phyloP scores from a whole-genome alignment of 2,329 filamentous ascomycete species.

The Colletotrichum lindemuthianum region DNA sequence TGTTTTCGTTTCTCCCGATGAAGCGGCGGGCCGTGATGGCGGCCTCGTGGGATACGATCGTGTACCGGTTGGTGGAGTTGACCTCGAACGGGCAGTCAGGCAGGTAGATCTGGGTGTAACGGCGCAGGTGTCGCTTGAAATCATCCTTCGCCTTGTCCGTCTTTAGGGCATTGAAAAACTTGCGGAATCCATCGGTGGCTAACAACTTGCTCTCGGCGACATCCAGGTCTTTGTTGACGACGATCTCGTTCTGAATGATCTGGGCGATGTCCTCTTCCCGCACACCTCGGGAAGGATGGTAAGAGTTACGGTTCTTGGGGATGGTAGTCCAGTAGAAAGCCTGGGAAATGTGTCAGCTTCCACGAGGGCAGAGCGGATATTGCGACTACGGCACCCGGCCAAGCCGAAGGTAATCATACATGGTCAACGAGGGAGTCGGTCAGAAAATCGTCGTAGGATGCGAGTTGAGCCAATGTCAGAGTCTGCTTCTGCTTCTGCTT shows the following conservation, averaged over 20 bases:
- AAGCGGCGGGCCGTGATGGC: constrained; percentile 82
- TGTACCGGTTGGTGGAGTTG: constrained; percentile 90
- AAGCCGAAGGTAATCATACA: constrained; percentile 65
- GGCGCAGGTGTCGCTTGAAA: constrained; percentile 85
- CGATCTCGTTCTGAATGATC: constrained; percentile 72
- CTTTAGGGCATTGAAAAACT: constrained; percentile 74
- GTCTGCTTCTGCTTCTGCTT: constrained; percentile 72
- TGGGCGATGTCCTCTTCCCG: constrained; percentile 70
- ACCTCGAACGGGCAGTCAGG: constrained; percentile 97
- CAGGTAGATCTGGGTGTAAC: constrained; percentile 92
- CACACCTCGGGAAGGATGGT: constrained; percentile 84
- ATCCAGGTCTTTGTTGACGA: constrained; percentile 77
- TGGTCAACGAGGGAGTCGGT: constrained; percentile 96
- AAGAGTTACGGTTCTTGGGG: constrained; percentile 90
- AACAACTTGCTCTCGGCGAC: constrained; percentile 79
- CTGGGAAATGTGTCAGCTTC: constrained; percentile 56
- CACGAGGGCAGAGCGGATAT: constrained; percentile 35
- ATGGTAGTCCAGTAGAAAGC: constrained; percentile 97
- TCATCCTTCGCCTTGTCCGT: constrained; percentile 83
- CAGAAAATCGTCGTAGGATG: constrained; percentile 93
- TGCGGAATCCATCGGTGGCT: constrained; percentile 76
- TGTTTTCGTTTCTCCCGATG: constrained; percentile 83
- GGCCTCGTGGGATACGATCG: constrained; percentile 89
- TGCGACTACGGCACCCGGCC: neutral
- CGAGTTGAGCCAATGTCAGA: constrained; percentile 86